phyloP scores from a whole-genome alignment of 768 basidiomycete genomes.

The Auricularia auricula-judae region DNA sequence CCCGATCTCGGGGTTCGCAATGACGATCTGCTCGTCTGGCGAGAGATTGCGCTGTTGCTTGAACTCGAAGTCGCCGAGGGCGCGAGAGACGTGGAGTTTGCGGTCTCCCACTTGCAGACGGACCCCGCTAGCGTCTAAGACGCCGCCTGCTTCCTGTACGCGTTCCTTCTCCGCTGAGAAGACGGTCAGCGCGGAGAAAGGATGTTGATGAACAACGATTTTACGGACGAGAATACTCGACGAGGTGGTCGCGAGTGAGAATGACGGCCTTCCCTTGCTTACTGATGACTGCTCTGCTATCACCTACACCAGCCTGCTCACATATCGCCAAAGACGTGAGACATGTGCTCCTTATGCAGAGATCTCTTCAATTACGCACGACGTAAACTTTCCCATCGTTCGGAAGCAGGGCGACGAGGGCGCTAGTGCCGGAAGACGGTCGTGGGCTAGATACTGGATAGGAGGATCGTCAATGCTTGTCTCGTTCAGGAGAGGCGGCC shows the following conservation, averaged over 20 bases:
- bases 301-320: slow-evolving; percentile 35
- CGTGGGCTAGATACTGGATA: not conserved
- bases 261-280: slow-evolving; percentile 31
- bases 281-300: slow-evolving; percentile 32
- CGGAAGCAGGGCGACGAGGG: slow-evolving; percentile 30
- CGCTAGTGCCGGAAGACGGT: slow-evolving; percentile 32
- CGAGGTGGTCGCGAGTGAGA: slow-evolving; percentile 34
- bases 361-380: slow-evolving; percentile 2
- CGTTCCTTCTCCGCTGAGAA: slow-evolving; percentile 16
- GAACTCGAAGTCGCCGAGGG: slow-evolving; percentile 41
- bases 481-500: not conserved
- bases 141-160: slow-evolving; percentile 33
- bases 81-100: slow-evolving; percentile 36
- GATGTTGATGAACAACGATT: not conserved
- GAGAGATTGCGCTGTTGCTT: slow-evolving; percentile 30
- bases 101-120: slow-evolving; percentile 14
- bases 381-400: slow-evolving; percentile 22
- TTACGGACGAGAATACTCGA: slow-evolving; percentile 11
- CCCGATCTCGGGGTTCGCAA: slow-evolving; percentile 34
- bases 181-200: not conserved
- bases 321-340: not conserved
- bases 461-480: not conserved
- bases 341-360: not conserved
- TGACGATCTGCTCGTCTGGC: slow-evolving; percentile 36
- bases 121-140: slow-evolving; percentile 33